A percentile compares a stretch with the other conserved stretches of the same genome.
Conservation (phyloP, 768 basidiomycete species). For the Auriscalpium orientale region DNA sequence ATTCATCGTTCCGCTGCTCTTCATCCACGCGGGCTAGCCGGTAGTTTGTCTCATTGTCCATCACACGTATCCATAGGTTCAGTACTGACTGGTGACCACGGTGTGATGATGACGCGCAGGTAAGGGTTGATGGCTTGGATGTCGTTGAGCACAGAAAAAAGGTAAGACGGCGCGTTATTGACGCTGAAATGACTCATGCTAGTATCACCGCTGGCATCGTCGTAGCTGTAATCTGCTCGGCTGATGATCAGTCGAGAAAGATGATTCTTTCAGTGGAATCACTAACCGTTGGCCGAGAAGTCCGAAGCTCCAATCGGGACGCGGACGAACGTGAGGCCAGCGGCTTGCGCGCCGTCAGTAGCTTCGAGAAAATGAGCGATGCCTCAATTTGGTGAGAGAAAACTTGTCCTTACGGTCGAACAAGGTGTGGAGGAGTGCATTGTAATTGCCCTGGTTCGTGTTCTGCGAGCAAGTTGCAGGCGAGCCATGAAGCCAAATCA, state of each 20-base stretch:
- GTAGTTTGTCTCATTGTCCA: too few species aligned
- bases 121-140: slow-evolving; percentile 49
- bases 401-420: slow-evolving; percentile 36
- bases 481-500: not conserved
- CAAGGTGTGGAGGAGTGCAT: slow-evolving; percentile 47
- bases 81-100: slow-evolving; percentile 65
- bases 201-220: slow-evolving; percentile 55
- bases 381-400: not conserved
- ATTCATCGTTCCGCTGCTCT: slow-evolving; percentile 55
- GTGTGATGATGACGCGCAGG: slow-evolving; percentile 50
- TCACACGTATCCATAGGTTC: too few species aligned
- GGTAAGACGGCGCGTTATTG: slow-evolving; percentile 47
- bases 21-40: slow-evolving; percentile 75
- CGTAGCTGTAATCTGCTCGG: slow-evolving; percentile 50
- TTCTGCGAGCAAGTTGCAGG: slow-evolving; percentile 23
- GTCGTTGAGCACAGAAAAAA: slow-evolving; percentile 58
- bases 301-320: slow-evolving; percentile 69
- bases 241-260: slow-evolving; percentile 12
- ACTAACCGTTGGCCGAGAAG: slow-evolving; percentile 52
- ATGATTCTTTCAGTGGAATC: not conserved
- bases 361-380: slow-evolving; percentile 22
- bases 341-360: slow-evolving; percentile 50
- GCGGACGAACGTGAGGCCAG: slow-evolving; percentile 64
- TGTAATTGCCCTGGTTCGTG: slow-evolving; percentile 49
- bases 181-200: slow-evolving; percentile 52